These are phyloP conservation scores for Tetrapisispora iriomotensis DNA, from an alignment of 805 yeast species.

Conservation along the genomic window DNA sequence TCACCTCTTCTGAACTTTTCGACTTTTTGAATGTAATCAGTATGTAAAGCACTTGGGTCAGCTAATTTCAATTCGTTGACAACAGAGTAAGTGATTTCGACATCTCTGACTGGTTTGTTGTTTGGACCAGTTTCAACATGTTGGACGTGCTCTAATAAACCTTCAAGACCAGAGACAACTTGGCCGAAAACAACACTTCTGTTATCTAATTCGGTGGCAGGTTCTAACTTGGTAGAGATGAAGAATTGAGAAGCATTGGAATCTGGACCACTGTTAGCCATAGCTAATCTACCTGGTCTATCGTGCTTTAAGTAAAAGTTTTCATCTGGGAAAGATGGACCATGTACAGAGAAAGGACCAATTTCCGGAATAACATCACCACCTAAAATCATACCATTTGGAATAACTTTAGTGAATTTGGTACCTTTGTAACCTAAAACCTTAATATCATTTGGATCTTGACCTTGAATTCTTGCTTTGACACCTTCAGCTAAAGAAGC, in stretches of 20 bases:
- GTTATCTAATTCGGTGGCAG: conserved; percentile 42
- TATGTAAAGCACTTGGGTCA: conserved; percentile 12
- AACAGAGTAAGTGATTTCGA: conserved; percentile 32
- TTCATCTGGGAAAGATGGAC: conserved; percentile 67
- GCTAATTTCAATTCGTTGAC: conserved; percentile 23
- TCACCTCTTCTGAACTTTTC: conserved; percentile 24
- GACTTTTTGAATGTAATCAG: conserved; percentile 17
- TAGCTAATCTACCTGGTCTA: conserved; percentile 56
- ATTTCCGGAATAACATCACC: conserved; percentile 75
- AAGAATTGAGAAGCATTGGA: conserved; percentile 65
- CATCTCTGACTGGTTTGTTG: conserved; percentile 33
- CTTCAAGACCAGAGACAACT: conserved; percentile 53
- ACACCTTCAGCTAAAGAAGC: conserved; percentile 38
- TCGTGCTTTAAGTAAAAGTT: conserved; percentile 56
- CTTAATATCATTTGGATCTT: conserved; percentile 21
- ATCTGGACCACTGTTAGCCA: conserved; percentile 64
- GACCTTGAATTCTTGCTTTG: conserved; percentile 26
- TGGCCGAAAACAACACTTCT: conserved; percentile 73
- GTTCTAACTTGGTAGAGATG: conserved; percentile 47
- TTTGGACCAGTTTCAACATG: conserved; percentile 36
- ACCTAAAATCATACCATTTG: conserved; percentile 74
- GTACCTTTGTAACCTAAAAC: conserved; percentile 44
- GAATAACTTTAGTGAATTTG: conserved; percentile 64
- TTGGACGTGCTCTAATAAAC: conserved; percentile 50
- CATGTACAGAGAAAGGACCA: conserved; percentile 78